Percentiles rank a stretch among this genome's conserved stretches.
Evolutionary conservation across 2,329 filamentous ascomycete genomes (phyloP).

Genomic region (Fusarium goolgardi): DNA sequence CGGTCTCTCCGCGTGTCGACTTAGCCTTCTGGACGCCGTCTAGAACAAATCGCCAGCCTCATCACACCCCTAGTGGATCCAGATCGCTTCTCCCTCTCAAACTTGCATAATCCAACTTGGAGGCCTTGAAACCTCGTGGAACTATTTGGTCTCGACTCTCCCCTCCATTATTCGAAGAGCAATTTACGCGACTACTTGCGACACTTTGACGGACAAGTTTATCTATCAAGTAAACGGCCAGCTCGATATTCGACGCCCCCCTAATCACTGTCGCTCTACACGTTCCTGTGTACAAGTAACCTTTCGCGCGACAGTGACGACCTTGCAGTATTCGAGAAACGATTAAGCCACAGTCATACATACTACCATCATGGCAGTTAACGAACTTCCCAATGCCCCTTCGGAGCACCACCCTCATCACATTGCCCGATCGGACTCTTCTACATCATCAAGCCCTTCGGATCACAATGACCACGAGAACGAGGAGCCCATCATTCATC

Average conservation of each 20-base stretch:
- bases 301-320: conserved; percentile 27
- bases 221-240: conserved; percentile 1
- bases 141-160: conserved; percentile 39
- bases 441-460: conserved; percentile 48
- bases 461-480: conserved; percentile 48
- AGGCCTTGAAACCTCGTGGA: conserved; percentile 44
- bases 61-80: conserved; percentile 39
- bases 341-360: not conserved
- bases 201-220: conserved; percentile 20
- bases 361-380: conserved; percentile 39
- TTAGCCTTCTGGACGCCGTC: conserved; percentile 32
- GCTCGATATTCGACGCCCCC: not conserved
- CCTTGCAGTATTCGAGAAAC: not conserved
- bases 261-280: conserved; percentile 6
- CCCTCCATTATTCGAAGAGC: conserved; percentile 17
- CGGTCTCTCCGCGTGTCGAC: conserved; percentile 34
- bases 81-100: conserved; percentile 25
- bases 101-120: conserved; percentile 34
- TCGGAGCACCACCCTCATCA: conserved; percentile 46
- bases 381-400: conserved; percentile 43
- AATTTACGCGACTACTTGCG: conserved; percentile 25
- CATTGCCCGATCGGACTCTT: conserved; percentile 56
- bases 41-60: conserved; percentile 36
- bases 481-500: conserved; percentile 57
- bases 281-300: conserved; percentile 24